Percentiles rank a stretch among this genome's conserved stretches.
phyloP scores from a whole-genome alignment of 2,329 filamentous ascomycete genomes.

The Chaetothyriales sp. region DNA sequence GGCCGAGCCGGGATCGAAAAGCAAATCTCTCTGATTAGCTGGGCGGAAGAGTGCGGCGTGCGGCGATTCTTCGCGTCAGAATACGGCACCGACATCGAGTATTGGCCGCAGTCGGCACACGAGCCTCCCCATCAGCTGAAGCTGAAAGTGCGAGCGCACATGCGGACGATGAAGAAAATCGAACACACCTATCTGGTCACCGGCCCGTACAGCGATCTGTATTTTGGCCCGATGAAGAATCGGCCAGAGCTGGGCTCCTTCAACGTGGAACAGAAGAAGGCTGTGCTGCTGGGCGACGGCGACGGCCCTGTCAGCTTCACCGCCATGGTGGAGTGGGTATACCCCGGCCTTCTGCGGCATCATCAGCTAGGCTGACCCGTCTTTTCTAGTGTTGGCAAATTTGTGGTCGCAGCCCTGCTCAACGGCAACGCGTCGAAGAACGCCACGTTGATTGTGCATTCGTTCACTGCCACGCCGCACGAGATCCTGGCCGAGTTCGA shows the following conservation, averaged over 20 bases:
- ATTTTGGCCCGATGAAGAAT: slow-evolving; percentile 33
- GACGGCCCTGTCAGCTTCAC: slow-evolving; percentile 52
- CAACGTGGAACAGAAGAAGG: slow-evolving; percentile 43
- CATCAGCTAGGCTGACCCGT: not conserved
- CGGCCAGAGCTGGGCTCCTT: slow-evolving; percentile 40
- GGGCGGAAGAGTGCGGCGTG: slow-evolving; percentile 44
- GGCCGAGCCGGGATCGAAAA: slow-evolving; percentile 48
- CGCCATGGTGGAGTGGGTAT: slow-evolving; percentile 53
- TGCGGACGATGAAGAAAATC: slow-evolving; percentile 37
- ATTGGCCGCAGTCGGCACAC: slow-evolving; percentile 40
- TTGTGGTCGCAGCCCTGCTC: slow-evolving; percentile 48
- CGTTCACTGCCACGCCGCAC: slow-evolving; percentile 52
- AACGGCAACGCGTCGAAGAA: slow-evolving; percentile 42
- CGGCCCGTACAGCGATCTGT: slow-evolving; percentile 55
- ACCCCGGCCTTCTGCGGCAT: not conserved
- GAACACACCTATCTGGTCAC: slow-evolving; percentile 56
- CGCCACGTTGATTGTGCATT: slow-evolving; percentile 53
- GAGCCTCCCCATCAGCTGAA: slow-evolving; percentile 60
- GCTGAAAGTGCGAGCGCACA: slow-evolving; percentile 50
- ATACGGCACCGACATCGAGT: slow-evolving; percentile 54
- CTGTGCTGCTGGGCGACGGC: slow-evolving; percentile 49
- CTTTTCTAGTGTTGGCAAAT: slow-evolving; percentile 47
- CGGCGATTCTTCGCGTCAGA: slow-evolving; percentile 55
- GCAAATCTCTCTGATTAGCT: slow-evolving; percentile 48
- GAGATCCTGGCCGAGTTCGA: slow-evolving; percentile 55